These are phyloP conservation scores for Pseudogymnoascus verrucosus DNA, from an alignment of 2,329 filamentous ascomycete genomes.

Conservation along the genomic window DNA sequence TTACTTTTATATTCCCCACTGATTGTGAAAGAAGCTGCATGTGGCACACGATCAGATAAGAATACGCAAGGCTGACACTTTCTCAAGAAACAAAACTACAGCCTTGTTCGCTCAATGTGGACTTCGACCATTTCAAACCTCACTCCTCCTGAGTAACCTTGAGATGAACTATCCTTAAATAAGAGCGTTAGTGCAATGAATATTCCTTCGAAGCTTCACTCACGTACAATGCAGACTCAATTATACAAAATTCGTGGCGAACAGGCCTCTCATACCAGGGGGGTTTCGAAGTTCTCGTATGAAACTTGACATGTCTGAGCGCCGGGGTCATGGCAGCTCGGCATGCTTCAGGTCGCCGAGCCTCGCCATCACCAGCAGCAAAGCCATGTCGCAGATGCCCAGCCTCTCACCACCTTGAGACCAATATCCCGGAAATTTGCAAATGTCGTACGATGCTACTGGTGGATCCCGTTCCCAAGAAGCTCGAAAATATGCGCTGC, in stretches of 20 bases:
- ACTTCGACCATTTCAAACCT: neutral
- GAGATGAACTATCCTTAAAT: neutral
- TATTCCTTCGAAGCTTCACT: neutral
- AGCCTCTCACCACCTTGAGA: conserved; percentile 8
- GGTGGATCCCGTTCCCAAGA: neutral
- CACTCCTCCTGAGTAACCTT: neutral
- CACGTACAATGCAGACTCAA: neutral
- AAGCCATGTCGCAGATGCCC: neutral
- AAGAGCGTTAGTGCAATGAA: neutral
- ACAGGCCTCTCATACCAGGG: neutral
- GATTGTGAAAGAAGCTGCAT: neutral
- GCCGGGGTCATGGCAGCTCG: neutral
- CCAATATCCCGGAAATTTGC: conserved; percentile 1
- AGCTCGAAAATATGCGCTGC: neutral
- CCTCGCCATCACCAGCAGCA: neutral
- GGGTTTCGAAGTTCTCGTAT: conserved; percentile 5
- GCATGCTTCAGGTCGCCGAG: conserved; percentile 5
- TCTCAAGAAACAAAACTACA: neutral
- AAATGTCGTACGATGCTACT: neutral
- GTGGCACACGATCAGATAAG: neutral
- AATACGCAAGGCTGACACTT: neutral
- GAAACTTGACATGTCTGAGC: conserved; percentile 9
- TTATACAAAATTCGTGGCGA: neutral
- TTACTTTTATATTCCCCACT: neutral
- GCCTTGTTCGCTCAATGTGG: neutral